Percentiles rank a stretch among this genome's conserved stretches.
Evolutionary conservation across 2,329 filamentous ascomycete species (phyloP).

Genomic region (Alternaria gaisen): DNA sequence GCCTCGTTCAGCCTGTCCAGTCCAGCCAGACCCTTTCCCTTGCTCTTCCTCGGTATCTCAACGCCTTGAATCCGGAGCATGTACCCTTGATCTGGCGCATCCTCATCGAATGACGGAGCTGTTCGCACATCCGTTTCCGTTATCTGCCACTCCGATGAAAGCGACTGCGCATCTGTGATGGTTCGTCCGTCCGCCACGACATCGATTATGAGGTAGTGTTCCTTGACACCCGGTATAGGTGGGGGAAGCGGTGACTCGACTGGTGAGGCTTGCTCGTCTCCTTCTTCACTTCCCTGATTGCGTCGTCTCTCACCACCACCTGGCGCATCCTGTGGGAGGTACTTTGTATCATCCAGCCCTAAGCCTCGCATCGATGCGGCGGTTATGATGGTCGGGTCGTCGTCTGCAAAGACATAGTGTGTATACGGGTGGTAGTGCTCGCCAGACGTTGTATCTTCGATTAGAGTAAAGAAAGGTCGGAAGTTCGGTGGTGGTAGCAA

Average conservation of each 20-base stretch:
- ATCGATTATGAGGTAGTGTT: slow-evolving; percentile 67
- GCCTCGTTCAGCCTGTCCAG: slow-evolving; percentile 42
- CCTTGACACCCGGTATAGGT: slow-evolving; percentile 57
- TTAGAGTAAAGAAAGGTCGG: slow-evolving; percentile 83
- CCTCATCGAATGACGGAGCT: slow-evolving; percentile 70
- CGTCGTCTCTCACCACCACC: slow-evolving; percentile 31
- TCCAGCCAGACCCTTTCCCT: slow-evolving; percentile 40
- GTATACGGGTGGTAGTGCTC: slow-evolving; percentile 84
- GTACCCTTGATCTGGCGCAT: slow-evolving; percentile 55
- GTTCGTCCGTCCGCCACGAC: slow-evolving; percentile 56
- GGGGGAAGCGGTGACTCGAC: slow-evolving; percentile 57
- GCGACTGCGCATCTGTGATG: slow-evolving; percentile 74
- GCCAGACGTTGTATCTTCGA: slow-evolving; percentile 77
- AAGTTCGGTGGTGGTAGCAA: slow-evolving; percentile 64
- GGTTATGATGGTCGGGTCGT: slow-evolving; percentile 81
- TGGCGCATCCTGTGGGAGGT: slow-evolving; percentile 38
- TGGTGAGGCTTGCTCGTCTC: slow-evolving; percentile 35
- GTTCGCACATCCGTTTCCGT: slow-evolving; percentile 62
- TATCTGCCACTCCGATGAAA: slow-evolving; percentile 78
- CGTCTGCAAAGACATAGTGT: slow-evolving; percentile 93
- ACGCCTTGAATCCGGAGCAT: slow-evolving; percentile 71
- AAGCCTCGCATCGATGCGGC: slow-evolving; percentile 67
- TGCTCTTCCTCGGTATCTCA: slow-evolving; percentile 45
- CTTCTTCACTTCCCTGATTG: slow-evolving; percentile 30
- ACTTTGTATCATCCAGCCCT: slow-evolving; percentile 56